Conservation (phyloP, 2,329 filamentous ascomycete species). For the Verticillium zaregamsianum region DNA sequence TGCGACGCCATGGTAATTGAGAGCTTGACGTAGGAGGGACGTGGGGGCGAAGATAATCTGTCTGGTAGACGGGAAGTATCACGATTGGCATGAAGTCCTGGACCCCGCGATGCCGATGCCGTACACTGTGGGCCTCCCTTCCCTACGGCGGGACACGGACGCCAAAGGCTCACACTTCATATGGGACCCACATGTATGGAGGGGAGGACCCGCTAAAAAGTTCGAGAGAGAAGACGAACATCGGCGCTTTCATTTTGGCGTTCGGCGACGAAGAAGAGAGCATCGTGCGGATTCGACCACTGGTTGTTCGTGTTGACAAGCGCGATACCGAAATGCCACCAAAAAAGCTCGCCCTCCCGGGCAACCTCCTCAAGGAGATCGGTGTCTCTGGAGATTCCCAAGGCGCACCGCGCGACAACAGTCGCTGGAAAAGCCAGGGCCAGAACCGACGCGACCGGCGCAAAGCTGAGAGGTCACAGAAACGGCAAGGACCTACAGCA, state of each 20-base stretch:
- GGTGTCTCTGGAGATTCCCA: conserved; percentile 15
- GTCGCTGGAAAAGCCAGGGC: conserved; percentile 12
- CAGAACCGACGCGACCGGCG: conserved; percentile 59
- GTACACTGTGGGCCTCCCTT: background rate
- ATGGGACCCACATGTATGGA: background rate
- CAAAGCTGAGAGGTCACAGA: conserved; percentile 60
- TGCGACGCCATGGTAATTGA: conserved; percentile 35
- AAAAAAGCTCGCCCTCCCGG: conserved; percentile 37
- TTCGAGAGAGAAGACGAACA: background rate
- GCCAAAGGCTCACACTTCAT: background rate
- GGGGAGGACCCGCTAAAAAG: background rate
- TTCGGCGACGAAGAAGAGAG: too few relatives aligned
- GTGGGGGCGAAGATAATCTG: background rate
- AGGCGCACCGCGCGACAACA: conserved; percentile 4
- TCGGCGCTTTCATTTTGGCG: background rate
- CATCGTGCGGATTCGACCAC: background rate
- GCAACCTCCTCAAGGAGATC: conserved; percentile 38
- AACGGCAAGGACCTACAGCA: conserved; percentile 18
- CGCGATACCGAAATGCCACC: conserved; percentile 18
- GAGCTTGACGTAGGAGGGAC: background rate
- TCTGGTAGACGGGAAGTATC: background rate
- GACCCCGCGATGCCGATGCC: background rate
- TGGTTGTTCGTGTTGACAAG: background rate
- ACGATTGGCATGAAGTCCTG: background rate
- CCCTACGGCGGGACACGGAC: background rate